phyloP scores from a whole-genome alignment of 768 basidiomycete species.

The Nidularia pulvinata region DNA sequence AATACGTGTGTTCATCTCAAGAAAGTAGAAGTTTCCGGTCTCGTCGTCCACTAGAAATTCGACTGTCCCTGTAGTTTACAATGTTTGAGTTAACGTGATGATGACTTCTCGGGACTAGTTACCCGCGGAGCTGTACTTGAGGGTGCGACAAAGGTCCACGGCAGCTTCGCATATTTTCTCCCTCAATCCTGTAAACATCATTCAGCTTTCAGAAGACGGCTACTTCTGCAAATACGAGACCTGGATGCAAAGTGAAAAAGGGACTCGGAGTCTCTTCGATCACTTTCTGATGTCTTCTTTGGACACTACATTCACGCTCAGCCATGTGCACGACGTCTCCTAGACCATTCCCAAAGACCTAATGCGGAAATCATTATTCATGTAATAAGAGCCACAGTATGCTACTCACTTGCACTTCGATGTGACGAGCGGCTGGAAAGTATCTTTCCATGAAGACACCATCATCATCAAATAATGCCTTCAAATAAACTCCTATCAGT shows the following conservation, averaged over 20 bases:
- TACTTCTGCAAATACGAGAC: slow-evolving; percentile 1
- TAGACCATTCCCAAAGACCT: slow-evolving; percentile 69
- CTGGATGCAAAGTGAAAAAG: slow-evolving; percentile 40
- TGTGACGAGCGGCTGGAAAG: slow-evolving; percentile 52
- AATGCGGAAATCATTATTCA: neutral
- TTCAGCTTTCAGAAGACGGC: neutral
- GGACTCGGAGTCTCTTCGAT: slow-evolving; percentile 72
- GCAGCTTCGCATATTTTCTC: slow-evolving; percentile 54
- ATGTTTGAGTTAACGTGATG: neutral
- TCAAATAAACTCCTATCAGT: neutral
- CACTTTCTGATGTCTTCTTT: slow-evolving; percentile 72
- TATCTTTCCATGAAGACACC: slow-evolving; percentile 65
- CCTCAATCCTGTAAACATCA: slow-evolving; percentile 32
- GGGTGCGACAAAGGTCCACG: slow-evolving; percentile 39
- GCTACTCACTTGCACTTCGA: slow-evolving; percentile 57
- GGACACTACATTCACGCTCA: slow-evolving; percentile 71
- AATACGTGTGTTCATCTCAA: slow-evolving; percentile 74
- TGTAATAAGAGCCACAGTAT: neutral
- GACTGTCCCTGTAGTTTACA: slow-evolving; percentile 47
- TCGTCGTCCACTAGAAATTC: slow-evolving; percentile 64
- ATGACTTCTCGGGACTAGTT: neutral
- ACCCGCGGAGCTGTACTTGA: slow-evolving; percentile 64
- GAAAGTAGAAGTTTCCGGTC: slow-evolving; percentile 58
- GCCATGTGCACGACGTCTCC: slow-evolving; percentile 63
- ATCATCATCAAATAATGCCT: slow-evolving; percentile 47